These are phyloP conservation scores for Chiua virens DNA, from an alignment of 768 basidiomycete species.

Conservation along the genomic window DNA sequence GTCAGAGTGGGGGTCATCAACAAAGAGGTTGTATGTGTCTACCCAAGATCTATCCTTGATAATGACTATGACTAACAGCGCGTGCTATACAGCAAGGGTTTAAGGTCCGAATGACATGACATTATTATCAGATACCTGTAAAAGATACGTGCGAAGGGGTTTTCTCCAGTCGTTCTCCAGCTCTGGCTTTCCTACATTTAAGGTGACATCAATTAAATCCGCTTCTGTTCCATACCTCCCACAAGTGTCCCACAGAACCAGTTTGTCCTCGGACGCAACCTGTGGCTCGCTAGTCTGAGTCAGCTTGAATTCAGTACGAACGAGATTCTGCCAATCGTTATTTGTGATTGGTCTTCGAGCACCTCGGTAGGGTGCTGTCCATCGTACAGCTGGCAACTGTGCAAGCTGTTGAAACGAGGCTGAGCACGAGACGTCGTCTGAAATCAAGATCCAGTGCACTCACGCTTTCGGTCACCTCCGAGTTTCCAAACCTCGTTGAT, in stretches of 20 bases:
- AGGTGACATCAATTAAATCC: too few species aligned
- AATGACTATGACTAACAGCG: neutral
- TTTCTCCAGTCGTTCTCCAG: too few species aligned
- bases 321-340: constrained; percentile 21
- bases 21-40: too few species aligned
- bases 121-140: too few species aligned
- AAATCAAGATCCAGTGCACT: neutral
- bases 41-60: neutral
- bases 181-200: too few species aligned
- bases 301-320: constrained; percentile 8
- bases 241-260: too few species aligned
- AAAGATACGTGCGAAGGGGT: too few species aligned
- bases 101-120: too few species aligned
- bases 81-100: neutral
- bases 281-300: neutral
- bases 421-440: neutral
- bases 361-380: constrained; percentile 6
- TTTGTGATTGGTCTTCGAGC: constrained; percentile 6
- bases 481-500: constrained; percentile 26
- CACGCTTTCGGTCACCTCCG: constrained; percentile 17
- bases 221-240: neutral
- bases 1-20: too few species aligned
- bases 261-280: too few species aligned
- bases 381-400: constrained; percentile 24
- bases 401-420: constrained; percentile 12